These are phyloP conservation scores for Passalora sequoiae DNA, from an alignment of 2,329 filamentous ascomycete species.

Conservation along the genomic window DNA sequence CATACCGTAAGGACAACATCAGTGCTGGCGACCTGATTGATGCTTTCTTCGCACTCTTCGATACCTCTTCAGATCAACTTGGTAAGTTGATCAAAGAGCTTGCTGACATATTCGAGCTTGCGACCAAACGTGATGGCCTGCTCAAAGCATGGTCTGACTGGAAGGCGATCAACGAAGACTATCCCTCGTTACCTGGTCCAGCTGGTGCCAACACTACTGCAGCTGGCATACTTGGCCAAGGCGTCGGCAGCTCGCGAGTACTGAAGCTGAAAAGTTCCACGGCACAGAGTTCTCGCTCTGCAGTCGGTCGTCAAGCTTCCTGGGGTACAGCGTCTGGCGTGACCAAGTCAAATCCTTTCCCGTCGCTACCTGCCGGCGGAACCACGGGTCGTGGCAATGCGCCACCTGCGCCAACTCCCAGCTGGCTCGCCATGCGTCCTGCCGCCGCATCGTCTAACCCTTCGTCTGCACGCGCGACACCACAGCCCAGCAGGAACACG, in stretches of 20 bases:
- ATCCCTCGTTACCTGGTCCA: slow-evolving; percentile 76
- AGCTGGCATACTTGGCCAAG: slow-evolving; percentile 43
- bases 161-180: slow-evolving; percentile 93
- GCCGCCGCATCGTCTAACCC: slow-evolving; percentile 26
- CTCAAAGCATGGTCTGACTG: slow-evolving; percentile 89
- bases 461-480: slow-evolving; percentile 26
- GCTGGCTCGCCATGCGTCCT: slow-evolving; percentile 31
- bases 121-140: slow-evolving; percentile 64
- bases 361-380: slow-evolving; percentile 24
- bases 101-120: slow-evolving; percentile 85
- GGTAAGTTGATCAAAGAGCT: slow-evolving; percentile 88
- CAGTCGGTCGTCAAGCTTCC: slow-evolving; percentile 52
- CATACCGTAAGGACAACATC: slow-evolving; percentile 65
- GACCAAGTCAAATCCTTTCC: slow-evolving; percentile 24
- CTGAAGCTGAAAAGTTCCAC: slow-evolving; percentile 66
- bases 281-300: slow-evolving; percentile 59
- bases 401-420: slow-evolving; percentile 20
- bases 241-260: slow-evolving; percentile 57
- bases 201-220: slow-evolving; percentile 57
- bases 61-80: slow-evolving; percentile 72
- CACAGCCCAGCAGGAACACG: slow-evolving; percentile 36
- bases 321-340: slow-evolving; percentile 45
- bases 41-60: slow-evolving; percentile 77
- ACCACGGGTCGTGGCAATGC: slow-evolving; percentile 15
- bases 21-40: slow-evolving; percentile 75